Conservation (phyloP, 805 yeast genomes). For the Saccharomycopsis sp. region DNA sequence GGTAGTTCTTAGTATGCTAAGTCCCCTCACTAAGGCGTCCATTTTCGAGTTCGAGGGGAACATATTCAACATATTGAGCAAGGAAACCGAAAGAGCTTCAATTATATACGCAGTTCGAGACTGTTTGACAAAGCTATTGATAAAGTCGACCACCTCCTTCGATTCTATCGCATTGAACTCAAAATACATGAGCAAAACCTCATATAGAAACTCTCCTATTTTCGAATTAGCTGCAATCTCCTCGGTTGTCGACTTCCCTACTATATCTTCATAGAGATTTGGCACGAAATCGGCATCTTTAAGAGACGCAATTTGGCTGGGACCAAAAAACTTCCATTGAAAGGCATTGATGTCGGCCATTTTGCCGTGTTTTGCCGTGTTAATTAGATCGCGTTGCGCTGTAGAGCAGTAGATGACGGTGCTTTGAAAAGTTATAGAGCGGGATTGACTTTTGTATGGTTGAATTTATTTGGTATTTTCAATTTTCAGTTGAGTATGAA, state of each 20-base stretch:
- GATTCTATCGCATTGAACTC: not conserved
- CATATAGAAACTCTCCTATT: not conserved
- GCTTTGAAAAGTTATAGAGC: not conserved
- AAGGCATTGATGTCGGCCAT: not conserved
- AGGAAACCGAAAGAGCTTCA: not conserved
- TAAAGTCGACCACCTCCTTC: not conserved
- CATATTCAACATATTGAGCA: slow-evolving; percentile 18
- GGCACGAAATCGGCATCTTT: not conserved
- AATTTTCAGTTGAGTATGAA: too few species aligned
- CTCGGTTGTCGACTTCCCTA: not conserved
- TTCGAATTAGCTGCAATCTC: not conserved
- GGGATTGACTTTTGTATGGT: not conserved
- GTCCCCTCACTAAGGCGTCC: slow-evolving; percentile 4
- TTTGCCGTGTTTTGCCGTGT: too few species aligned
- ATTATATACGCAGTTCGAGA: not conserved
- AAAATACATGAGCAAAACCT: not conserved
- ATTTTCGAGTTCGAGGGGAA: slow-evolving; percentile 12
- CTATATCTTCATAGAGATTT: not conserved
- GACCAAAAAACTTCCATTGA: not conserved
- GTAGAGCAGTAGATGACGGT: too few species aligned
- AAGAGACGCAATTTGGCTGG: not conserved
- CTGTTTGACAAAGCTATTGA: not conserved
- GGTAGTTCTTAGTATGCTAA: not conserved
- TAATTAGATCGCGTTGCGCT: too few species aligned
- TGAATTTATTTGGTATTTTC: too few species aligned